These are phyloP conservation scores for Medicago lupulina DNA, from an alignment of 306 rosid genomes.

Conservation along the genomic window DNA sequence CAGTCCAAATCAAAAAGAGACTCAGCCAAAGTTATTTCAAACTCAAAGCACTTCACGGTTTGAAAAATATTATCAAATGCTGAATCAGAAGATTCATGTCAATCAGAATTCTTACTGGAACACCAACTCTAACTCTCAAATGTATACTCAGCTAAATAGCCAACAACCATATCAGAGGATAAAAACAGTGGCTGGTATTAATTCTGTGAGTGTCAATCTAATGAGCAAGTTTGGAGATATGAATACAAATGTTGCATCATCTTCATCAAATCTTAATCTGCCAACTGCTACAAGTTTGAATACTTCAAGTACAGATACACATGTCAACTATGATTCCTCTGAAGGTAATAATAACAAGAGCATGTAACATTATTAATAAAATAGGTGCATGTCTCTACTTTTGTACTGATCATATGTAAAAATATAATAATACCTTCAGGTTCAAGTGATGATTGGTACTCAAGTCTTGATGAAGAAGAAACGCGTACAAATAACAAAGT, in stretches of 20 bases:
- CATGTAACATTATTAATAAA: not conserved
- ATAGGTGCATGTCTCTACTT: not conserved
- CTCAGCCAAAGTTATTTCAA: not conserved
- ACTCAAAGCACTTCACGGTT: not conserved
- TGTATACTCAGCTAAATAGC: not conserved
- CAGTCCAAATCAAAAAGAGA: not conserved
- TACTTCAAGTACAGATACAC: not conserved
- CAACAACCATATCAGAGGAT: not conserved
- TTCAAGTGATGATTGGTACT: not conserved
- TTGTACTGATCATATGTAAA: not conserved
- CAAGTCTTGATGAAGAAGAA: slow-evolving; percentile 2
- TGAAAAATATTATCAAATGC: not conserved
- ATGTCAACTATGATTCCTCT: not conserved
- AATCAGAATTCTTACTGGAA: not conserved
- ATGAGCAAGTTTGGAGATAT: slow-evolving; percentile 14
- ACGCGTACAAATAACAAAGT: not conserved
- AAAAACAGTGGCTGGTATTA: slow-evolving; percentile 10
- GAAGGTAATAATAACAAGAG: not conserved
- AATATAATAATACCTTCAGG: not conserved
- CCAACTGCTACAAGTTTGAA: not conserved
- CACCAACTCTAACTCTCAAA: not conserved
- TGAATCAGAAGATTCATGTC: not conserved
- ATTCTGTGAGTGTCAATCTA: not conserved
- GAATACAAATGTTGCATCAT: not conserved
- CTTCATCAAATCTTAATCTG: slow-evolving; percentile 5